Evolutionary conservation across 257 asterid species (phyloP), one percentile per base, ranked within the genome.

Genomic region (Ligustrum vulgare): DNA sequence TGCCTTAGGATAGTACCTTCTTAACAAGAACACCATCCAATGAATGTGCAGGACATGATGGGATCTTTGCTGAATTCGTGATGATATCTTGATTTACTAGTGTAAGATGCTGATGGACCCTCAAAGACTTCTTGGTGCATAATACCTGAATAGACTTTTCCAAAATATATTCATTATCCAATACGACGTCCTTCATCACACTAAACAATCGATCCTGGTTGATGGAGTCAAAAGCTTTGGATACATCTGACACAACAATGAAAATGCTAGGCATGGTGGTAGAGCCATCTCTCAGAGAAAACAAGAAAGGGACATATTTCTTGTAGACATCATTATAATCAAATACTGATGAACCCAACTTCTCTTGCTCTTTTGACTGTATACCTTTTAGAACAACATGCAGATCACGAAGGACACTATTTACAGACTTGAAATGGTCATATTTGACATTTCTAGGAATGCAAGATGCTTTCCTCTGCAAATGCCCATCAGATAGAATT

Each of bases 311-410:
- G 70, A 88, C 81, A 67, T 89, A 83, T 82, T 81, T 91, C 70
- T 77, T 86, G 84, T 91, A 91, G 77, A 90, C 87, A 76, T 87
- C 96, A 74, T 91, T 89, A 85, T 94, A 94, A 79, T 85, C 89
- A 78, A 94, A 94, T 69, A 91, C 98, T 5, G 99, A 94, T 28
- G 98, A 92, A 62, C 98, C 97, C 77, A 88, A 84, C 83, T 84
- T 89, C 80, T 83, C 91, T 23, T 92, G 89, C 77, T 85, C 89
- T 51, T 78, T 85, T 79, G 68, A 67, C 69, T 79, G 78, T 77
- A 86, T 72, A 63, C 90, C 91, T 80, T 86, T 91, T 51, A 94
- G 81, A 72, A 92, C 91, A 67, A 79, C 86, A 67, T 94, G 98
- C 65, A 84, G 80, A 82, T 85, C 95, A 8, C 75, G 87, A 60